Evolutionary conservation across 345 rosid species (phyloP).

Genomic region (rapeseed (Brassica napus)): DNA sequence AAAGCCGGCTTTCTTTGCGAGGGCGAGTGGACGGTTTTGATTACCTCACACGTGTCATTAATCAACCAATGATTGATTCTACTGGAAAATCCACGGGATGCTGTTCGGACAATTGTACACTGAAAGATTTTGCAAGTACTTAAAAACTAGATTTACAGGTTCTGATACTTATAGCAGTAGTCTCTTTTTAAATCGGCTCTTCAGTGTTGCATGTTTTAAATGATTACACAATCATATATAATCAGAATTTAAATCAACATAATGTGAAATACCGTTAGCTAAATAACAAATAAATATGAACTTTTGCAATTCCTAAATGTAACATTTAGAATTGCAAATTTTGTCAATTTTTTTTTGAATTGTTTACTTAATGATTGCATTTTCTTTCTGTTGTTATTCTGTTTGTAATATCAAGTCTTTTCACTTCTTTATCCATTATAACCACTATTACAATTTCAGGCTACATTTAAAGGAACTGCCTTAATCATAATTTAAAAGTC

Average conservation of each 20-base stretch:
- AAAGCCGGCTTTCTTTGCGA: conserved; percentile 3
- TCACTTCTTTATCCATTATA: neutral
- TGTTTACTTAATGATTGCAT: neutral
- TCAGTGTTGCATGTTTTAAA: neutral
- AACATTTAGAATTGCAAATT: no score
- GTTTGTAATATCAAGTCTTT: no score
- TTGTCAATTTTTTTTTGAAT: no score
- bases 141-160: neutral
- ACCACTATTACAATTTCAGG: neutral
- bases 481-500: neutral
- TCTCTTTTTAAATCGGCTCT: neutral
- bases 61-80: neutral
- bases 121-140: neutral
- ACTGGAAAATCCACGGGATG: conserved; percentile 7
- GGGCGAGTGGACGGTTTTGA: conserved; percentile 17
- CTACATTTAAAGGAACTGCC: neutral
- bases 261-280: neutral
- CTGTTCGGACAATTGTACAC: neutral
- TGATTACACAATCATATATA: neutral
- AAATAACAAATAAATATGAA: neutral
- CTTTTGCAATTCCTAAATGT: neutral
- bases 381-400: no score
- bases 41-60: conserved; percentile 17
- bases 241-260: neutral
- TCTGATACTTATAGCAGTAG: neutral